phyloP scores from a whole-genome alignment of 1,139 yeast species.

The Candida gigantensis region DNA sequence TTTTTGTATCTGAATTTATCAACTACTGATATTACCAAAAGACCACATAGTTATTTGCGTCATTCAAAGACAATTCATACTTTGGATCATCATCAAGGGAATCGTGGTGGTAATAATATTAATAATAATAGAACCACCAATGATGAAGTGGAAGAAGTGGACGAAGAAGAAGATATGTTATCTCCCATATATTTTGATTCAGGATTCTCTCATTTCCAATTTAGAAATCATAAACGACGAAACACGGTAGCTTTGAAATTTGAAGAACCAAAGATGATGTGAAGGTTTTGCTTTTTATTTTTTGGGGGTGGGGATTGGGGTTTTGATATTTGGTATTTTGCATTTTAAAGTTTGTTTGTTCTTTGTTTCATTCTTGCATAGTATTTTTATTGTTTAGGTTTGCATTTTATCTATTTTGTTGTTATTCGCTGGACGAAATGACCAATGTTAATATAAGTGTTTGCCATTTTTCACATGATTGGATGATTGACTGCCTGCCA shows the following conservation, averaged over 20 bases:
- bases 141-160: not conserved
- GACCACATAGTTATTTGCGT: not conserved
- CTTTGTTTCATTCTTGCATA: no score
- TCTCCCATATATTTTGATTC: constrained; percentile 4
- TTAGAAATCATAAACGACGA: constrained; percentile 9
- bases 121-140: not conserved
- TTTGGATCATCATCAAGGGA: not conserved
- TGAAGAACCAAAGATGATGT: constrained; percentile 6
- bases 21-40: constrained; percentile 8
- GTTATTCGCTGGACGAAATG: no score
- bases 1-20: constrained; percentile 6
- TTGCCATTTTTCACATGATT: no score
- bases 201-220: constrained; percentile 4
- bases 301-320: not conserved
- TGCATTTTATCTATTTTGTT: no score
- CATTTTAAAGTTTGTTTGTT: no score
- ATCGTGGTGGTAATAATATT: not conserved
- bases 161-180: not conserved
- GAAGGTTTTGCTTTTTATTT: not conserved
- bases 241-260: constrained; percentile 5
- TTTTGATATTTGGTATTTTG: not conserved
- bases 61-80: constrained; percentile 2
- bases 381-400: no score
- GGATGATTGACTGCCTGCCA: no score
- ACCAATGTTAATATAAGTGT: no score